phyloP scores from a whole-genome alignment of 2,329 filamentous ascomycete species.

The Xylariaceae sp. region DNA sequence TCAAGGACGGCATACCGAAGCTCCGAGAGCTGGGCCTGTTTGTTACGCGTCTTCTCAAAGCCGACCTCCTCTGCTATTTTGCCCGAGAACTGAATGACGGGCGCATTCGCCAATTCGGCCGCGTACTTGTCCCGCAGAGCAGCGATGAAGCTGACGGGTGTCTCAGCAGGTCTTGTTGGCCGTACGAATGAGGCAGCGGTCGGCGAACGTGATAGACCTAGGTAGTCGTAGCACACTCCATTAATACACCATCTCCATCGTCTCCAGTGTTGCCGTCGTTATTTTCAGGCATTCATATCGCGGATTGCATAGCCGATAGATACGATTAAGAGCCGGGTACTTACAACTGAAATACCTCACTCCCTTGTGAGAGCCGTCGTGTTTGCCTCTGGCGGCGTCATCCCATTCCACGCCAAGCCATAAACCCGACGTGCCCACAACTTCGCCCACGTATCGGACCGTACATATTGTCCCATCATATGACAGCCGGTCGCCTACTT shows the following conservation, averaged over 20 bases:
- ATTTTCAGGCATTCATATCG: background rate
- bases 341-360: constrained; percentile 79
- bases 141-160: constrained; percentile 67
- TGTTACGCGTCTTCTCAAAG: constrained; percentile 83
- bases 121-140: constrained; percentile 84
- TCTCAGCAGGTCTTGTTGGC: constrained; percentile 66
- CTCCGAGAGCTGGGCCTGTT: constrained; percentile 73
- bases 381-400: constrained; percentile 78
- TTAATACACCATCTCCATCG: background rate
- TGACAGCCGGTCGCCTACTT: constrained; percentile 72
- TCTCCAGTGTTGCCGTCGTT: background rate
- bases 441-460: constrained; percentile 73
- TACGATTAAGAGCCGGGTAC: constrained; percentile 16
- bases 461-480: constrained; percentile 77
- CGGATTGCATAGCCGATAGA: background rate
- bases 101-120: constrained; percentile 45
- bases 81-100: constrained; percentile 62
- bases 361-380: constrained; percentile 78
- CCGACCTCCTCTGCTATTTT: constrained; percentile 93
- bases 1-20: constrained; percentile 80
- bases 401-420: constrained; percentile 99
- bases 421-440: constrained; percentile 68
- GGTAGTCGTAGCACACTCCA: background rate
- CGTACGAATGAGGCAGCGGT: constrained; percentile 85
- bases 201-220: constrained; percentile 57